phyloP scores from a whole-genome alignment of 306 rosid species.

The Arachis hypogaea region DNA sequence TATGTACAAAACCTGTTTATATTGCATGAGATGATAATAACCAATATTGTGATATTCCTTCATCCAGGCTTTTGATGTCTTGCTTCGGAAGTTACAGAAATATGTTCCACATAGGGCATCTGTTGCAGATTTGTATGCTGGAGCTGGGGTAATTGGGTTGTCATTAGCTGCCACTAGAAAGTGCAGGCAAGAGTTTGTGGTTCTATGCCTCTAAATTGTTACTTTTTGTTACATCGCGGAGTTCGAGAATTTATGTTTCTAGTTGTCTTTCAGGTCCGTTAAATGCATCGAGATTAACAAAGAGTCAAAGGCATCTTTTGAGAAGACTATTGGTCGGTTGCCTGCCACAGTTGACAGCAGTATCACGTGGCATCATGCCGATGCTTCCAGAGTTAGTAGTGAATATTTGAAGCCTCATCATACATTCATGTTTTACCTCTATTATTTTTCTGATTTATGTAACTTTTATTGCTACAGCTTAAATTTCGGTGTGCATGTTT shows the following conservation, averaged over 20 bases:
- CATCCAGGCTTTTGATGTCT: slow-evolving; percentile 78
- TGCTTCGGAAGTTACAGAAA: slow-evolving; percentile 85
- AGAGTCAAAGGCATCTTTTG: slow-evolving; percentile 88
- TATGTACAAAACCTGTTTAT: slow-evolving; percentile 9
- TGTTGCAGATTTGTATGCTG: slow-evolving; percentile 94
- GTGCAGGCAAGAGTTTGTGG: slow-evolving; percentile 77
- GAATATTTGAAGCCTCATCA: slow-evolving; percentile 39
- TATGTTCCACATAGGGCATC: slow-evolving; percentile 88
- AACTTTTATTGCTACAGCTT: background rate
- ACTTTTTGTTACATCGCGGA: slow-evolving; percentile 19
- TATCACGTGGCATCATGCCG: slow-evolving; percentile 94
- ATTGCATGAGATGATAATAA: background rate
- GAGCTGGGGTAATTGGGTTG: slow-evolving; percentile 94
- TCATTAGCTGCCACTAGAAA: slow-evolving; percentile 89
- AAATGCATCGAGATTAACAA: slow-evolving; percentile 91
- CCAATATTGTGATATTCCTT: slow-evolving; percentile 17
- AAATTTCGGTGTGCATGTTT: background rate
- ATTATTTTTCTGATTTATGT: slow-evolving; percentile 16
- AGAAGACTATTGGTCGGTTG: slow-evolving; percentile 83
- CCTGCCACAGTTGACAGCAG: slow-evolving; percentile 65
- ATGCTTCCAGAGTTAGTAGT: slow-evolving; percentile 72
- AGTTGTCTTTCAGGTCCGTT: slow-evolving; percentile 63
- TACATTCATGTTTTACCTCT: slow-evolving; percentile 31
- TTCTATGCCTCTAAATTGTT: slow-evolving; percentile 30
- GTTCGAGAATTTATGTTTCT: slow-evolving; percentile 25